Percentiles rank a stretch among this genome's conserved stretches.
These are phyloP conservation scores for Amesomyces nigricolor DNA, from an alignment of 2,329 filamentous ascomycete genomes.

Conservation along the genomic window DNA sequence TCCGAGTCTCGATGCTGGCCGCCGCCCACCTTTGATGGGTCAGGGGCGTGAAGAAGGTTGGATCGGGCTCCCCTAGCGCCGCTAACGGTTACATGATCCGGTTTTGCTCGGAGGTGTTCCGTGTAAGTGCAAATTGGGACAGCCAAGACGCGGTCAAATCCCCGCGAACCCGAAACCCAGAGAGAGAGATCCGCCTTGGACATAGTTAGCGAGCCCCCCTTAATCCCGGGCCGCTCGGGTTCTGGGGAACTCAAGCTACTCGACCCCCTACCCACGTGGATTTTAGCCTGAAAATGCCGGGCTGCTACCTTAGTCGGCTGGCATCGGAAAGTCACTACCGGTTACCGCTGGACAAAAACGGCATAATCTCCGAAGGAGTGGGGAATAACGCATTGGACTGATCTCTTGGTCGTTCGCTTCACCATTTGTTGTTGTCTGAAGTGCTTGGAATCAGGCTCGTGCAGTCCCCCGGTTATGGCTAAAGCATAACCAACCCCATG, in stretches of 20 bases:
- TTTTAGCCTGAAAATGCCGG: slow-evolving; percentile 21
- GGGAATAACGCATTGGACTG: neutral
- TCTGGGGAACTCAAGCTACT: neutral
- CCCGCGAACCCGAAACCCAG: slow-evolving; percentile 16
- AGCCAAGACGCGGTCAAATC: slow-evolving; percentile 16
- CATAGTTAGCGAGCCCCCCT: slow-evolving; percentile 7
- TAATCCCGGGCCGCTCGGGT: slow-evolving; percentile 3
- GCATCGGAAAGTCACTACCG: slow-evolving; percentile 2
- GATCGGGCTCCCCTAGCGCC: neutral
- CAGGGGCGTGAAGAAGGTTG: neutral
- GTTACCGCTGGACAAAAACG: neutral
- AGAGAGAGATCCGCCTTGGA: neutral
- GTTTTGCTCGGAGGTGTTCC: slow-evolving; percentile 24
- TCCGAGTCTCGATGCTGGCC: neutral
- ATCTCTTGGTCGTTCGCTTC: neutral
- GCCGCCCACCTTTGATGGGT: neutral
- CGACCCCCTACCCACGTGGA: slow-evolving; percentile 11
- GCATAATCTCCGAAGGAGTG: neutral
- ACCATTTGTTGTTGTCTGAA: too few relatives aligned
- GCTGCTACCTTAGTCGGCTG: slow-evolving; percentile 5
- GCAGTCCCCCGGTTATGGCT: too few relatives aligned
- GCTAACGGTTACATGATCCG: slow-evolving; percentile 10
- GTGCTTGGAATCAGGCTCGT: neutral
- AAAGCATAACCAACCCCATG: too few relatives aligned
- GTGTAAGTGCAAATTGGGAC: slow-evolving; percentile 15